Base-by-base conservation (phyloP, 2,329 filamentous ascomycete species). In the Colletotrichum scovillei region DNA sequence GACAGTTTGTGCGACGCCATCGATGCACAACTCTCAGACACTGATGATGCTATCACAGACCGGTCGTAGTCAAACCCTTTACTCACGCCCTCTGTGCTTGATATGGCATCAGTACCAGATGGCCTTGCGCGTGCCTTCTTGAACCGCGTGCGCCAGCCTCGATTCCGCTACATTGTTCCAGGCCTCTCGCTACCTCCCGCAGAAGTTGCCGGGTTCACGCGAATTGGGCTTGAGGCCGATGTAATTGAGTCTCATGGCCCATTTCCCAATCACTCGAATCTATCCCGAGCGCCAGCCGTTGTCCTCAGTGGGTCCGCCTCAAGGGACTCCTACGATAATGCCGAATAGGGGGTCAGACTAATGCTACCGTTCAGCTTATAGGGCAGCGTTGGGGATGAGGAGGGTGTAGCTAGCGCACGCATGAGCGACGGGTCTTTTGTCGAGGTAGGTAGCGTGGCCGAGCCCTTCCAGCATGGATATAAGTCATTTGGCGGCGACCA, bases 391-490 rank as follows among this genome's bases (percentile, higher is more conserved):
- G 77, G 78, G 69, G 67, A 59, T 12, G 63, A 76, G 67, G 55
- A 79, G 55, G 63, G 60, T 22, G 56, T n/a, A 30, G 74, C 66
- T 1, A 67, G 32, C 1, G 76, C 76, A 55, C 8, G 42, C 16
- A 49, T 11, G 42, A 49, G 4, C 7, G 8, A 49, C 3, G 19
- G 42, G 42, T 49, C 19, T 49, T 49, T 49, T n/a, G 42, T 49
- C 42, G 19, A 49, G 42, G 19, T 3, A n/a, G 7, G 42, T 5
- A 49, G 42, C 8, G 42, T 49, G 19, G 68, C 76, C 35, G 78
- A 78, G 8, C 76, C 82, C 55, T 82, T 81, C 63, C 78, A 82
- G 63, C 79, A 82, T 77, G 79, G 79, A 60, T 79, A 72, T 55
- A 81, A 81, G 72, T 78, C 78, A 55, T 81, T 81, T 53, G 79